Evolutionary conservation across 148 eudicot genomes (phyloP).

Genomic region (Camellia lanceoleosa): DNA sequence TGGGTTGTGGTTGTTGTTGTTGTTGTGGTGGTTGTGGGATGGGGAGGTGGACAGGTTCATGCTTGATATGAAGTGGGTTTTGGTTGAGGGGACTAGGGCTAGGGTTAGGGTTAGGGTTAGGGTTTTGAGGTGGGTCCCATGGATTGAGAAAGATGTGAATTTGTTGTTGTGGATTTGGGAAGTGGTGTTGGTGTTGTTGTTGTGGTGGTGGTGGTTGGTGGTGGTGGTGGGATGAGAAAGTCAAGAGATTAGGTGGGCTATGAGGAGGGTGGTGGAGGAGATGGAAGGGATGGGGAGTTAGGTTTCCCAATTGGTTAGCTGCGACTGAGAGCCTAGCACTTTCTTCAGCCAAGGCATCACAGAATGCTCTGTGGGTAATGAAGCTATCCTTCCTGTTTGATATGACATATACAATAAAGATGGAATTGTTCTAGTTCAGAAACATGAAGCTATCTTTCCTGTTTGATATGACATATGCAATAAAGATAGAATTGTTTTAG

Average conservation of each 20-base stretch:
- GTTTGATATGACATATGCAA: neutral
- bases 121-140: constrained; percentile 40
- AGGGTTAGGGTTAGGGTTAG: constrained; percentile 36
- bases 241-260: constrained; percentile 14
- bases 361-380: constrained; percentile 79
- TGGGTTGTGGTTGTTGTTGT: constrained; percentile 12
- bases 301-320: constrained; percentile 29
- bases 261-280: constrained; percentile 11
- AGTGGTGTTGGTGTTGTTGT: constrained; percentile 25
- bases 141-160: constrained; percentile 25
- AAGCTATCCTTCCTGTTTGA: constrained; percentile 70
- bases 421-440: neutral
- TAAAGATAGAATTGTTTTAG: too few relatives aligned
- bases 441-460: too few relatives aligned
- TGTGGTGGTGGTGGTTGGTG: constrained; percentile 8
- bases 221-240: constrained; percentile 29
- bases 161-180: constrained; percentile 9
- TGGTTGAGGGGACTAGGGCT: constrained; percentile 18
- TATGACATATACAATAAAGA: neutral
- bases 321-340: constrained; percentile 58
- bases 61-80: constrained; percentile 27
- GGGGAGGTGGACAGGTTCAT: constrained; percentile 26
- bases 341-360: constrained; percentile 87
- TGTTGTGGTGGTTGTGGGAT: constrained; percentile 11
- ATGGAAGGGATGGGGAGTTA: constrained; percentile 7